Evolutionary conservation across 768 basidiomycete genomes (phyloP).

Genomic region (Tylopilus sp.): DNA sequence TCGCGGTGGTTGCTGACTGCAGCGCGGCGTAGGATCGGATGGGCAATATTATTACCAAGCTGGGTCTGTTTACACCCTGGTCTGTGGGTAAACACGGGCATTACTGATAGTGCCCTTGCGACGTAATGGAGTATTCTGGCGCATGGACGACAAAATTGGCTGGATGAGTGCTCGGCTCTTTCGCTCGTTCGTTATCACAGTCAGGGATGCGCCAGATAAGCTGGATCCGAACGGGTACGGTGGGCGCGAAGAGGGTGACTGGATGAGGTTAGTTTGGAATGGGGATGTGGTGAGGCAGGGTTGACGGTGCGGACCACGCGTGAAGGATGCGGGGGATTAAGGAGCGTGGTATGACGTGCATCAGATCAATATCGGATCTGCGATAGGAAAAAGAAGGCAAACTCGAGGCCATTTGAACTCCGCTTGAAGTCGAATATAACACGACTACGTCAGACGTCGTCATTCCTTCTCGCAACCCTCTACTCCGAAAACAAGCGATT

Average conservation of each 20-base stretch:
- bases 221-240: conserved; percentile 45
- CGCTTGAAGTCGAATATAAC: conserved; percentile 42
- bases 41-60: conserved; percentile 74
- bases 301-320: neutral
- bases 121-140: conserved; percentile 60
- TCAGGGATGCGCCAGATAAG: conserved; percentile 60
- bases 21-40: conserved; percentile 47
- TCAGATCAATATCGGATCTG: conserved; percentile 35
- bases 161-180: conserved; percentile 44
- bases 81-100: conserved; percentile 23
- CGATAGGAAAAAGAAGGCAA: conserved; percentile 26
- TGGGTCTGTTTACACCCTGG: conserved; percentile 67
- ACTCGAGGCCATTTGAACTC: conserved; percentile 32
- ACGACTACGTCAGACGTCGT: conserved; percentile 44
- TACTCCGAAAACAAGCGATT: conserved; percentile 23
- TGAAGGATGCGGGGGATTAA: conserved; percentile 17
- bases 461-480: conserved; percentile 36
- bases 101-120: neutral
- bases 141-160: conserved; percentile 75
- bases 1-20: conserved; percentile 16
- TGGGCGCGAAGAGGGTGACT: neutral
- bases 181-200: conserved; percentile 31
- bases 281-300: conserved; percentile 2
- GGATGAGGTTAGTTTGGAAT: conserved; percentile 22
- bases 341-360: conserved; percentile 31